A percentile compares a stretch with the other conserved stretches of the same genome.
Conservation (phyloP, 305 asterid genomes). For the Plantago coronopus region DNA sequence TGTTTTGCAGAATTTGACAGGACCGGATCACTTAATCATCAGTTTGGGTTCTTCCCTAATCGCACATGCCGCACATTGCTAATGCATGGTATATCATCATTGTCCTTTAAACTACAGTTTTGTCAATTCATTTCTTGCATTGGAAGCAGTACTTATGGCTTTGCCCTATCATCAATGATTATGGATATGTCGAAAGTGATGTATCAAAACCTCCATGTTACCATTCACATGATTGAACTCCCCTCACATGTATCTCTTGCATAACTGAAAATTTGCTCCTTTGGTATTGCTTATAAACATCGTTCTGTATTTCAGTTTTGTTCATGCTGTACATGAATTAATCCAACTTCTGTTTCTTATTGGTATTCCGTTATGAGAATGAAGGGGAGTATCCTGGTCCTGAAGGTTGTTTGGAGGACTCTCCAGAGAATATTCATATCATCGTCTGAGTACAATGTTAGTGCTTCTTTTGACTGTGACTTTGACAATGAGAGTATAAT, state of each 20-base stretch:
- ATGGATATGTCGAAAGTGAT: slow-evolving; percentile 30
- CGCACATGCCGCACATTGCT: background rate
- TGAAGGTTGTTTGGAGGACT: slow-evolving; percentile 22
- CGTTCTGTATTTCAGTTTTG: slow-evolving; percentile 2
- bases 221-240: slow-evolving; percentile 25
- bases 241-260: slow-evolving; percentile 22
- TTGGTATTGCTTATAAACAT: slow-evolving; percentile 15
- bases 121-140: slow-evolving; percentile 7
- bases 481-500: slow-evolving; percentile 15
- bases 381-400: slow-evolving; percentile 24
- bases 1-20: slow-evolving; percentile 11
- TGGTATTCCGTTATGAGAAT: slow-evolving; percentile 18
- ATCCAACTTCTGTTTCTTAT: slow-evolving; percentile 2
- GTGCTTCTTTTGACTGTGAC: slow-evolving; percentile 8
- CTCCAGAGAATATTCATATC: slow-evolving; percentile 20
- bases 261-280: slow-evolving; percentile 26
- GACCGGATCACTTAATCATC: slow-evolving; percentile 6
- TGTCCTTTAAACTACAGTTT: background rate
- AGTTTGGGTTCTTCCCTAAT: slow-evolving; percentile 10
- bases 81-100: background rate
- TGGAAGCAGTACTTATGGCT: slow-evolving; percentile 3
- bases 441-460: background rate
- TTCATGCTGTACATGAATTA: background rate
- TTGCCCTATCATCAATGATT: slow-evolving; percentile 18
- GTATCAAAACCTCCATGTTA: slow-evolving; percentile 22